phyloP scores from a whole-genome alignment of 805 yeast species.

The Vanderwaltozyma tropicalis region DNA sequence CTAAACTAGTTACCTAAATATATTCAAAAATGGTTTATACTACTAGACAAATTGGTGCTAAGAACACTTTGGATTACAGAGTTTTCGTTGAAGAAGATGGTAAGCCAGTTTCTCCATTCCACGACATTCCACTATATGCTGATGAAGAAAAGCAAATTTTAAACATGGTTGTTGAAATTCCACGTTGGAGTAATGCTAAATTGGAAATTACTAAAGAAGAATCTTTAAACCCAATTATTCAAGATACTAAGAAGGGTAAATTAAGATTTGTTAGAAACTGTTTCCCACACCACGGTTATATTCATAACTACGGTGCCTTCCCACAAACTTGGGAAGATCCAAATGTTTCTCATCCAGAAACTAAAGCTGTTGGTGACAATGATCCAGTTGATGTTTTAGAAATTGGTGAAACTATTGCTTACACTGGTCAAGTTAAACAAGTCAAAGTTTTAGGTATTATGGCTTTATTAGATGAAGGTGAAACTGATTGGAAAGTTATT shows the following conservation, averaged over 20 bases:
- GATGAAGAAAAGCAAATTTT: conserved; percentile 82
- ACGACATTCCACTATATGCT: conserved; percentile 85
- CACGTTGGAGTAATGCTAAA: conserved; percentile 98
- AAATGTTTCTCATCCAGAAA: conserved; percentile 52
- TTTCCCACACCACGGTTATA: conserved; percentile 98
- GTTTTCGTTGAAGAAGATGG: conserved; percentile 89
- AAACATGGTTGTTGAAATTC: conserved; percentile 92
- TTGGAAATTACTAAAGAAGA: conserved; percentile 84
- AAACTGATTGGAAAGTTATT: conserved; percentile 85
- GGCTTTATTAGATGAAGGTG: conserved; percentile 91
- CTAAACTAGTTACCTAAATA: not conserved
- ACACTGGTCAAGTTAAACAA: conserved; percentile 67
- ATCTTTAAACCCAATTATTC: conserved; percentile 83
- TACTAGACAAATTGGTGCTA: conserved; percentile 90
- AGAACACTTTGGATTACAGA: conserved; percentile 88
- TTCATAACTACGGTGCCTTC: conserved; percentile 96
- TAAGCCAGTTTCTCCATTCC: conserved; percentile 91
- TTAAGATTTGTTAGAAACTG: conserved; percentile 93
- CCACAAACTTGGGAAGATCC: conserved; percentile 90
- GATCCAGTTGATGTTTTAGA: conserved; percentile 84
- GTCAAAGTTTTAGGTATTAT: conserved; percentile 90
- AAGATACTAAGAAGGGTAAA: conserved; percentile 96
- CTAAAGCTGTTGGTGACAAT: conserved; percentile 64
- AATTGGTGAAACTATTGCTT: conserved; percentile 57
- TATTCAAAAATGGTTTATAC: conserved; percentile 55